These are phyloP conservation scores for Microthyrium microscopicum DNA, from an alignment of 2,329 filamentous ascomycete species.

Conservation along the genomic window DNA sequence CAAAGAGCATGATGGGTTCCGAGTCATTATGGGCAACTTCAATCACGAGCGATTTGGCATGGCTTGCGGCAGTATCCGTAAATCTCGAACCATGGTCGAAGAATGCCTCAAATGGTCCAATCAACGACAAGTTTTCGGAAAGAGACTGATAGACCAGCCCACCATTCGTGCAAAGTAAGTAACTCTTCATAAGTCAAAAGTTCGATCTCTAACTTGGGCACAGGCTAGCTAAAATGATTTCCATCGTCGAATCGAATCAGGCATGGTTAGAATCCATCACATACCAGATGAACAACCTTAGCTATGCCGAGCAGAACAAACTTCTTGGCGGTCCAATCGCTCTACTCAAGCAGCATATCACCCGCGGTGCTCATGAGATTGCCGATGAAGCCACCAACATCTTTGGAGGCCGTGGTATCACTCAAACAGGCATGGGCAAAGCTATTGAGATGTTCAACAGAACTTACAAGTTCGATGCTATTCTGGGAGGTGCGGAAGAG, in stretches of 20 bases:
- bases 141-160: constrained; percentile 67
- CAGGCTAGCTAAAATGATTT: constrained; percentile 72
- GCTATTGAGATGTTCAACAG: constrained; percentile 73
- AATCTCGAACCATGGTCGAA: constrained; percentile 54
- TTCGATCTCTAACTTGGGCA: neutral
- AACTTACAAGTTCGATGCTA: constrained; percentile 55
- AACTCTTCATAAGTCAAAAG: neutral
- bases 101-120: constrained; percentile 81
- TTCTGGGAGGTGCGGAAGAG: constrained; percentile 66
- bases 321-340: constrained; percentile 68
- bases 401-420: constrained; percentile 61
- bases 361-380: constrained; percentile 63
- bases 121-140: constrained; percentile 70
- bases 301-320: constrained; percentile 57
- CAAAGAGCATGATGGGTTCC: constrained; percentile 71
- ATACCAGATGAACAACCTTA: constrained; percentile 79
- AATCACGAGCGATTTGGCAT: constrained; percentile 76
- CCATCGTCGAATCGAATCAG: constrained; percentile 65
- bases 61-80: constrained; percentile 47
- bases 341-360: constrained; percentile 63
- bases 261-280: constrained; percentile 73
- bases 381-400: constrained; percentile 75
- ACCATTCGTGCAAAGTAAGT: constrained; percentile 61
- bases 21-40: constrained; percentile 74
- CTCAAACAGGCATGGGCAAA: constrained; percentile 67